Evolutionary conservation across 129 eudicot species (phyloP).

Genomic region (Flaveria trinervia): DNA sequence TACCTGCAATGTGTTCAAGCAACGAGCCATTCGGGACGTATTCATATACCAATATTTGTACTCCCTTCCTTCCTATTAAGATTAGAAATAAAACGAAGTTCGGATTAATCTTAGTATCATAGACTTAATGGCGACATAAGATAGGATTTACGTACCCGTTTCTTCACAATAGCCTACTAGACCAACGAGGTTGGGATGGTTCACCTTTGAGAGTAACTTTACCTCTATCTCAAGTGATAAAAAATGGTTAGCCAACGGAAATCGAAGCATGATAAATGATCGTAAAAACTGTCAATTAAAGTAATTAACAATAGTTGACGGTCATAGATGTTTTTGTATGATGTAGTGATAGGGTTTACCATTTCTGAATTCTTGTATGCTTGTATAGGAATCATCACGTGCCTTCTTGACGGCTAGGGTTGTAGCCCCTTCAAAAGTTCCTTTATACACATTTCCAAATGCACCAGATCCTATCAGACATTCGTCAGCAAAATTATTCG

Average conservation of each 20-base stretch:
- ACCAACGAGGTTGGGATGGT: conserved; percentile 69
- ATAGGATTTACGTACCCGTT: conserved; percentile 45
- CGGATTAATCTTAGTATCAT: not conserved
- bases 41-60: conserved; percentile 68
- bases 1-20: conserved; percentile 75
- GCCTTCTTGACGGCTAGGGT: conserved; percentile 70
- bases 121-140: not conserved
- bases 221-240: conserved; percentile 51
- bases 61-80: conserved; percentile 47
- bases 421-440: conserved; percentile 50
- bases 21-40: conserved; percentile 71
- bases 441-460: conserved; percentile 74
- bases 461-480: conserved; percentile 72
- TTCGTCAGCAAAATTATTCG: conserved; percentile 57
- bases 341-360: conserved; percentile 38
- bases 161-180: conserved; percentile 73
- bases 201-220: conserved; percentile 72
- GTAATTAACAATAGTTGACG: not conserved
- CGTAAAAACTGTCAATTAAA: not conserved
- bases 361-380: conserved; percentile 63
- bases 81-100: not conserved
- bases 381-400: conserved; percentile 58
- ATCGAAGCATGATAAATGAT: not conserved
- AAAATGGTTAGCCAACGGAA: not conserved
- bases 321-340: not conserved